Evolutionary conservation across 805 yeast species (phyloP), one percentile per base, ranked within the genome.

Genomic region (Spathaspora arborariae): DNA sequence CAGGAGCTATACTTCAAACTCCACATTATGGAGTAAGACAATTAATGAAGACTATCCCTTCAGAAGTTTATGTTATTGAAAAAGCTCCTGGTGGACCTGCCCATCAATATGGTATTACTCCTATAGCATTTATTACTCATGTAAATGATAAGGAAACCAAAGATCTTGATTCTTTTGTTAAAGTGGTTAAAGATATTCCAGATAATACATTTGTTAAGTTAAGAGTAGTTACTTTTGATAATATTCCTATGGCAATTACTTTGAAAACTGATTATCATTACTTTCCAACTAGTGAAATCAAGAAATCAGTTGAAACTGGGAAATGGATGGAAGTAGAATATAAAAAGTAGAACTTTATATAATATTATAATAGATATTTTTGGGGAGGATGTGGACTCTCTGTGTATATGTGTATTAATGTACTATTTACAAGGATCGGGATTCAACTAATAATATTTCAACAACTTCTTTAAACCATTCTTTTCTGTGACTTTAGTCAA

Each of bases 11-110:
- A 5, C 64, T 91, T 27, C 97, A 91, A 60, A 77, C 81, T 34
- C 96, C 97, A n/a, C 97, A 89, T 63, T 95, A 86, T 59, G 92
- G 94, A 7, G 96, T 90, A 15, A 80, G 91, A 51, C 96, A 90
- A 67, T 81, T 86, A 34, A 83, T 87, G 78, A 79, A 80, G 45
- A 74, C 78, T 46, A 70, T 88, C 44, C 96, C 96, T 10, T 84
- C 92, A 15, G 82, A 80, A 45, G 94, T 91, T n/a, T 91, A 90
- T 59, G 83, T 89, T 45, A 84, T 89, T 2, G 74, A 82, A 20
- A 79, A 86, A 59, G 76, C 83, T 38, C 76, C 80, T 33, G 96
- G 96, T 5, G 88, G 96, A 0, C 97, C 97, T 6, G 94, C 94
- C 15, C 76, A 81, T 46, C 91, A 86, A 59, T 89, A 86, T 62